A percentile compares a stretch with the other conserved stretches of the same genome.
These are phyloP conservation scores for Metschnikowia arizonensis DNA, from an alignment of 805 yeast genomes.

Conservation along the genomic window DNA sequence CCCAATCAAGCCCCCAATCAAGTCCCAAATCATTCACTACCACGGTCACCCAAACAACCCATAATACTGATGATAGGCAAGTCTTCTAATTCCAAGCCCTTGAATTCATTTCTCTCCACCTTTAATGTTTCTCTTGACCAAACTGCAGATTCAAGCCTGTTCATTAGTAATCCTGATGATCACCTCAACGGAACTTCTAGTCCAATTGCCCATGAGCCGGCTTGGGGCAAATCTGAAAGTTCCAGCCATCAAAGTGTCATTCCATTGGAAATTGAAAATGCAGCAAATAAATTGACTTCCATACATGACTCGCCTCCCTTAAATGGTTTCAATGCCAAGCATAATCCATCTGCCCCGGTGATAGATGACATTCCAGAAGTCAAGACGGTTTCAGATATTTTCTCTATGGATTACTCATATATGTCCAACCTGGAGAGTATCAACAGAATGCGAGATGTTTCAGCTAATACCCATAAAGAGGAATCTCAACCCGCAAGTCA, in stretches of 20 bases:
- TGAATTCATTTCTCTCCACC: neutral
- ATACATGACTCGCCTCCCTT: neutral
- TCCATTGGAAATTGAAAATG: neutral
- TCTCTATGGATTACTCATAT: neutral
- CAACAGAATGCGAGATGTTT: neutral
- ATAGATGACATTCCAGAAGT: neutral
- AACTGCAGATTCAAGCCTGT: constrained; percentile 19
- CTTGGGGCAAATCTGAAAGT: neutral
- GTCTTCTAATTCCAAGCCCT: neutral
- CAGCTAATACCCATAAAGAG: neutral
- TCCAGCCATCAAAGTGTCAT: neutral
- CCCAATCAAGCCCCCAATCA: too few relatives aligned
- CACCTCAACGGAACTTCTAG: neutral
- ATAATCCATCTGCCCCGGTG: too few relatives aligned
- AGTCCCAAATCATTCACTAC: neutral
- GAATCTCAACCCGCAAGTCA: neutral
- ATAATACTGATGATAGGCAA: neutral
- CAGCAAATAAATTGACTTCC: neutral
- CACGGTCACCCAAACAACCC: neutral
- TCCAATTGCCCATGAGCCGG: constrained; percentile 1
- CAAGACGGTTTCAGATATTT: neutral
- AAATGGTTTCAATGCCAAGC: neutral
- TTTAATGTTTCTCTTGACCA: neutral
- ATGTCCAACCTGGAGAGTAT: neutral
- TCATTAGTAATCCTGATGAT: constrained; percentile 13